Percentiles rank a stretch among this genome's conserved stretches.
Evolutionary conservation across 2,329 filamentous ascomycete species (phyloP).

Genomic region (Aspergillus thermomutatus): DNA sequence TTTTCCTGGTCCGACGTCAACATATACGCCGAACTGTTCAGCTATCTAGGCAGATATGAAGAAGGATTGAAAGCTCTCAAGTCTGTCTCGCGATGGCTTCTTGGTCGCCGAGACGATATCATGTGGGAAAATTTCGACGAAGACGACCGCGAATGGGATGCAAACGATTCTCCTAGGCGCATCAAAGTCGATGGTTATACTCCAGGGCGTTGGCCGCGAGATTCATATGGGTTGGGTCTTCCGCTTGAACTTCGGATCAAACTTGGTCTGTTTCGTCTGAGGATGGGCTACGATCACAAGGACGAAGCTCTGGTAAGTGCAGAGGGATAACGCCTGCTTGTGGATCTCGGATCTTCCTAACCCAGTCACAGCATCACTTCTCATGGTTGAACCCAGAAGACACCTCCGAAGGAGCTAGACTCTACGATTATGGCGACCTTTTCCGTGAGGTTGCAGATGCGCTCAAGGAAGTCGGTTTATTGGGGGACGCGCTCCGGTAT

Average conservation of each 20-base stretch:
- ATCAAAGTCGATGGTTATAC: constrained; percentile 59
- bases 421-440: constrained; percentile 72
- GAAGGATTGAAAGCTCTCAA: constrained; percentile 70
- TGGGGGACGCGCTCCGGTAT: constrained; percentile 57
- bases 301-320: constrained; percentile 69
- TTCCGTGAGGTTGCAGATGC: constrained; percentile 67
- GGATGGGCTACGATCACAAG: constrained; percentile 57
- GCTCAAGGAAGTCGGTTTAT: constrained; percentile 50
- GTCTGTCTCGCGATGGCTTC: constrained; percentile 72
- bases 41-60: constrained; percentile 59
- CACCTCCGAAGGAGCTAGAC: constrained; percentile 45
- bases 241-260: constrained; percentile 81
- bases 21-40: constrained; percentile 78
- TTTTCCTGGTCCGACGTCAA: constrained; percentile 78
- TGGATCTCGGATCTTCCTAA: constrained; percentile 1
- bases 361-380: constrained; percentile 56
- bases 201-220: constrained; percentile 49
- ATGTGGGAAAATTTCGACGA: constrained; percentile 71
- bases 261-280: constrained; percentile 77
- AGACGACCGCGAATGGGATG: constrained; percentile 90
- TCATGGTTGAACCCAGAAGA: constrained; percentile 67
- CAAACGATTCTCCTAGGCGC: constrained; percentile 65
- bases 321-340: background rate
- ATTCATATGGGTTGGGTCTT: constrained; percentile 68
- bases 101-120: constrained; percentile 68